A percentile compares a stretch with the other conserved stretches of the same genome.
phyloP scores from a whole-genome alignment of 768 basidiomycete genomes.

The Amanita molliuscula region DNA sequence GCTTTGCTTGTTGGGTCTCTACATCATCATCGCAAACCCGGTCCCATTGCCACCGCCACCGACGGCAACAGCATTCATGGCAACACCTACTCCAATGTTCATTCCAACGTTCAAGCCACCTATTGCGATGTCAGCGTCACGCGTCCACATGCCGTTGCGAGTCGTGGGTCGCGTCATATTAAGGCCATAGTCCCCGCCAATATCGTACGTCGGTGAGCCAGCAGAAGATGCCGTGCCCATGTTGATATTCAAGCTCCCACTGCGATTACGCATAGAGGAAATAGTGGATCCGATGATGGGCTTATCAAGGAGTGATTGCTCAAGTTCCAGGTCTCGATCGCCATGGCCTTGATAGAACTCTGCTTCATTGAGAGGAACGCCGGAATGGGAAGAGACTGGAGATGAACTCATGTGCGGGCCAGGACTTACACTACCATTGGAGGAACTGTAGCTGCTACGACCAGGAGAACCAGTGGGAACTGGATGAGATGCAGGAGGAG shows the following conservation, averaged over 20 bases:
- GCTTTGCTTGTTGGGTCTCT: conserved; percentile 2
- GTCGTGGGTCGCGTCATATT: background rate
- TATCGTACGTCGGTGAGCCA: background rate
- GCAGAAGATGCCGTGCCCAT: background rate
- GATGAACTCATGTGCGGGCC: conserved; percentile 5
- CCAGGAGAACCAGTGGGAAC: conserved; percentile 8
- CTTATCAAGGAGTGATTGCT: background rate
- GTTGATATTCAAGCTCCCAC: conserved; percentile 2
- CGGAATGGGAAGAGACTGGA: conserved; percentile 7
- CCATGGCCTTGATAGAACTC: conserved; percentile 5
- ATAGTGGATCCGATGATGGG: background rate
- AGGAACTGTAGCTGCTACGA: conserved; percentile 7
- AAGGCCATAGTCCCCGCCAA: conserved; percentile 1
- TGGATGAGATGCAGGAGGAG: conserved; percentile 14
- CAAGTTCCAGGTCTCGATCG: background rate
- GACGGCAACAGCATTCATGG: conserved; percentile 9
- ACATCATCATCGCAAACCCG: conserved; percentile 16
- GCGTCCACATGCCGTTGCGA: background rate
- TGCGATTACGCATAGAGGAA: conserved; percentile 5
- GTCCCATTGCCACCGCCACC: conserved; percentile 12
- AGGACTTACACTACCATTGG: conserved; percentile 6
- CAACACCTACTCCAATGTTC: conserved; percentile 9
- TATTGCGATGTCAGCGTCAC: conserved; percentile 5
- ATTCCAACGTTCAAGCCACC: conserved; percentile 8
- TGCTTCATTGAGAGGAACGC: background rate